Percentiles rank a stretch among this genome's conserved stretches.
Evolutionary conservation across 2,329 filamentous ascomycete genomes (phyloP).

Genomic region (Trichoderma hamatum): DNA sequence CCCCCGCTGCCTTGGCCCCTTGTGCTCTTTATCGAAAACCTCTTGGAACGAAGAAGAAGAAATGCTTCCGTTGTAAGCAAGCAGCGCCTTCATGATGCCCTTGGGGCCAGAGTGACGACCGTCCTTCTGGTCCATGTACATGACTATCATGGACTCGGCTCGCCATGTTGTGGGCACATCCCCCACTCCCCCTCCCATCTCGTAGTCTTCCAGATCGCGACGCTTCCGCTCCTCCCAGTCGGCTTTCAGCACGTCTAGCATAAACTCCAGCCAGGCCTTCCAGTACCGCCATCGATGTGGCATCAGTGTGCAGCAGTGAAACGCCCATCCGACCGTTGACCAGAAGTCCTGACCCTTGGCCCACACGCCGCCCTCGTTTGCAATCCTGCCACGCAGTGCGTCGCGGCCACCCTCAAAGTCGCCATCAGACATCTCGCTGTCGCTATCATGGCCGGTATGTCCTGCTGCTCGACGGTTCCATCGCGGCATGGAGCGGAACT

Average conservation of each 20-base stretch:
- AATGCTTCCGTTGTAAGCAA: constrained; percentile 64
- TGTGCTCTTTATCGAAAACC: constrained; percentile 66
- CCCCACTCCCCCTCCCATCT: constrained; percentile 31
- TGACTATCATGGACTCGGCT: constrained; percentile 60
- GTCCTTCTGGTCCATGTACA: constrained; percentile 57
- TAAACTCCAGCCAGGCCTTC: constrained; percentile 77
- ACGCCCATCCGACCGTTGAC: constrained; percentile 86
- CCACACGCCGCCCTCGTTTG: constrained; percentile 70
- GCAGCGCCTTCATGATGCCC: constrained; percentile 66
- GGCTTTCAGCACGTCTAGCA: constrained; percentile 75
- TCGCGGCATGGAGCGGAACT: constrained; percentile 53
- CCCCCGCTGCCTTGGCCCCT: constrained; percentile 44
- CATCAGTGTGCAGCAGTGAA: constrained; percentile 80
- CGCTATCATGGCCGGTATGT: constrained; percentile 47
- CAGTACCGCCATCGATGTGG: constrained; percentile 79
- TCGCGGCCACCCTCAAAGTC: constrained; percentile 53
- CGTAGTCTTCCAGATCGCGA: constrained; percentile 46
- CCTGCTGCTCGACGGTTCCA: constrained; percentile 40
- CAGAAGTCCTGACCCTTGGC: constrained; percentile 83
- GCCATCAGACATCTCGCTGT: constrained; percentile 42
- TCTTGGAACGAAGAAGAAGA: constrained; percentile 61
- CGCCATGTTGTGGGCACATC: constrained; percentile 42
- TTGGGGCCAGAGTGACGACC: constrained; percentile 52
- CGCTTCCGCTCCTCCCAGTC: constrained; percentile 66
- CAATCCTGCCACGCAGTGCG: constrained; percentile 60